These are phyloP conservation scores for Blepharisma japonicum DNA, from an alignment of 73 alveolate species.

Conservation along the genomic window DNA sequence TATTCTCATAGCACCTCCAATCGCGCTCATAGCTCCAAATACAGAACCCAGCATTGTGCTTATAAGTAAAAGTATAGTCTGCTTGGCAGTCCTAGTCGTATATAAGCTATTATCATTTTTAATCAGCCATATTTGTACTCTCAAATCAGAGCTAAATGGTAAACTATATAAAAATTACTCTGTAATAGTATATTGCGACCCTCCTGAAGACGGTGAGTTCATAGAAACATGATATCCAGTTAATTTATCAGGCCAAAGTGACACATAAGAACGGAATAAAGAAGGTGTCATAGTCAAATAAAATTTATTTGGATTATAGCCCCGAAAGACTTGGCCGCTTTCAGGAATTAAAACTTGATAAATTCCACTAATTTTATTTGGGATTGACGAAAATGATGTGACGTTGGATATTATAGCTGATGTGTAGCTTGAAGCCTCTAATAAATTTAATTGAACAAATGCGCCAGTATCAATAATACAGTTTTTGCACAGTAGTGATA, in stretches of 20 bases:
- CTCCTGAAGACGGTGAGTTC: neutral
- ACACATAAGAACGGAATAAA: neutral
- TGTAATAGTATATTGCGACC: neutral
- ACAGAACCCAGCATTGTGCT: too few relatives aligned
- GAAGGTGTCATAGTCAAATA: conserved; percentile 25
- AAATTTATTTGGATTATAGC: neutral
- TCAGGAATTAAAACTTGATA: neutral
- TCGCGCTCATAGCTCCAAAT: too few relatives aligned
- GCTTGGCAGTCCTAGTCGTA: too few relatives aligned
- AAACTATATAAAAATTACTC: too few relatives aligned
- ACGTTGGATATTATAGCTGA: neutral
- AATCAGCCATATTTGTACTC: too few relatives aligned
- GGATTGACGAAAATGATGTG: conserved; percentile 17
- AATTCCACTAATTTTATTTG: conserved; percentile 1
- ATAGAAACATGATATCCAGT: conserved; percentile 17
- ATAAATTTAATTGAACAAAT: too few relatives aligned
- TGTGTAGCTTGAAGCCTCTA: neutral
- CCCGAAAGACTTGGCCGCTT: neutral
- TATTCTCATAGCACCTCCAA: too few relatives aligned
- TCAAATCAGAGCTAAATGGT: too few relatives aligned
- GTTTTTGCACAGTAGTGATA: too few relatives aligned
- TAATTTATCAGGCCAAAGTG: neutral
- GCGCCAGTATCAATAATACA: too few relatives aligned
- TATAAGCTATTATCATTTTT: too few relatives aligned
- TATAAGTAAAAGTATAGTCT: too few relatives aligned